phyloP scores from a whole-genome alignment of 1,284 basidiomycete genomes.

The Somion occarium region DNA sequence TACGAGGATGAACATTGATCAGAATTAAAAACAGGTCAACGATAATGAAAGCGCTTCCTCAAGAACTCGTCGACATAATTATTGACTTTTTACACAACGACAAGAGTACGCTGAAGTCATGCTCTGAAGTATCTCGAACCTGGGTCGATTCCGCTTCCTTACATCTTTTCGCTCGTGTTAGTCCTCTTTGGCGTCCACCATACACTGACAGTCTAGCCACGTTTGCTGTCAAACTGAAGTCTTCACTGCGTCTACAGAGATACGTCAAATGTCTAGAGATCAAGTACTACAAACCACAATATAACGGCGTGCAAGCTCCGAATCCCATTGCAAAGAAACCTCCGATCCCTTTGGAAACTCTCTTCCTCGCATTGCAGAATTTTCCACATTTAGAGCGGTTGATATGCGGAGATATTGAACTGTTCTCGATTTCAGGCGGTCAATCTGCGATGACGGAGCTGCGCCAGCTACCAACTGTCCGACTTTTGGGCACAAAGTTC shows the following conservation, averaged over 20 bases:
- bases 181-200: background rate
- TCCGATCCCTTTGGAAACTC: background rate
- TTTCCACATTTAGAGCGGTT: background rate
- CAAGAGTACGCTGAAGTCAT: background rate
- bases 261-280: background rate
- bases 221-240: background rate
- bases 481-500: background rate
- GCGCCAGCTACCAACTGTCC: background rate
- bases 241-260: background rate
- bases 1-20: no score
- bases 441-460: background rate
- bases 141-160: background rate
- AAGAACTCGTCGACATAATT: background rate
- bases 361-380: background rate
- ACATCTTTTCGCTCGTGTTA: background rate
- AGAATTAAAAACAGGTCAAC: no score
- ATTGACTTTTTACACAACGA: background rate
- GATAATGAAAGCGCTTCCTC: no score
- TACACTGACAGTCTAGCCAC: background rate
- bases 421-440: background rate
- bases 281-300: background rate
- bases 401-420: background rate
- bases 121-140: background rate
- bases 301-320: no score
- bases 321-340: background rate